A percentile compares a stretch with the other conserved stretches of the same genome.
Evolutionary conservation across 805 yeast species (phyloP).

Genomic region (Ogataea nonfermentans): DNA sequence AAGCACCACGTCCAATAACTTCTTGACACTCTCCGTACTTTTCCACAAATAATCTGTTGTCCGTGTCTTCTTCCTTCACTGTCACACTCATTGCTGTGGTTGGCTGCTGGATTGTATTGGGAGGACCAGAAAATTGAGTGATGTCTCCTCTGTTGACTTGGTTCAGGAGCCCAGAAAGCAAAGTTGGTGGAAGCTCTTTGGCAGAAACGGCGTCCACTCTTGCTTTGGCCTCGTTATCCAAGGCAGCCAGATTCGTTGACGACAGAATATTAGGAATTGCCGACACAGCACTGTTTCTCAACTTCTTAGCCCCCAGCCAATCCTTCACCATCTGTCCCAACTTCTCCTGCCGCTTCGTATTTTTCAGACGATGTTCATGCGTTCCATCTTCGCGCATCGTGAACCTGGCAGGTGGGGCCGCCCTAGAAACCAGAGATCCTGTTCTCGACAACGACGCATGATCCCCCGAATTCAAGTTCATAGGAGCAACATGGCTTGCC

Average conservation of each 20-base stretch:
- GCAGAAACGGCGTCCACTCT: conserved; percentile 26
- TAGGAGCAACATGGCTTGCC: conserved; percentile 6
- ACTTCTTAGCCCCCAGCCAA: conserved; percentile 68
- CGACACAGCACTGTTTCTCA: conserved; percentile 66
- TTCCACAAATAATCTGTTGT: conserved; percentile 63
- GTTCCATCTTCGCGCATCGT: conserved; percentile 60
- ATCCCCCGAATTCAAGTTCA: conserved; percentile 7
- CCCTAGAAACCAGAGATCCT: conserved; percentile 16
- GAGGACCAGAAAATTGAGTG: conserved; percentile 28
- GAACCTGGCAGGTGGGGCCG: conserved; percentile 42
- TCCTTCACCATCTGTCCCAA: conserved; percentile 72
- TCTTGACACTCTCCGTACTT: conserved; percentile 95
- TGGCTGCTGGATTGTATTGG: conserved; percentile 22
- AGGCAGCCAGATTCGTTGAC: conserved; percentile 28
- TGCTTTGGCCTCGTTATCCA: conserved; percentile 29
- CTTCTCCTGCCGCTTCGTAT: conserved; percentile 77
- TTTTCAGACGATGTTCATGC: conserved; percentile 78
- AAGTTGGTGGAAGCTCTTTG: conserved; percentile 55
- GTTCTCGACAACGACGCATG: conserved; percentile 16
- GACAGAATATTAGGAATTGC: conserved; percentile 68
- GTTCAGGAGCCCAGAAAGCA: conserved; percentile 62
- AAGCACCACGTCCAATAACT: conserved; percentile 89
- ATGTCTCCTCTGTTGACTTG: conserved; percentile 46
- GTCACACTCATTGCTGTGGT: conserved; percentile 24
- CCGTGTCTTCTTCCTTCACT: conserved; percentile 27